phyloP scores from a whole-genome alignment of 2,329 filamentous ascomycete genomes.

The Lecanicillium sp. region DNA sequence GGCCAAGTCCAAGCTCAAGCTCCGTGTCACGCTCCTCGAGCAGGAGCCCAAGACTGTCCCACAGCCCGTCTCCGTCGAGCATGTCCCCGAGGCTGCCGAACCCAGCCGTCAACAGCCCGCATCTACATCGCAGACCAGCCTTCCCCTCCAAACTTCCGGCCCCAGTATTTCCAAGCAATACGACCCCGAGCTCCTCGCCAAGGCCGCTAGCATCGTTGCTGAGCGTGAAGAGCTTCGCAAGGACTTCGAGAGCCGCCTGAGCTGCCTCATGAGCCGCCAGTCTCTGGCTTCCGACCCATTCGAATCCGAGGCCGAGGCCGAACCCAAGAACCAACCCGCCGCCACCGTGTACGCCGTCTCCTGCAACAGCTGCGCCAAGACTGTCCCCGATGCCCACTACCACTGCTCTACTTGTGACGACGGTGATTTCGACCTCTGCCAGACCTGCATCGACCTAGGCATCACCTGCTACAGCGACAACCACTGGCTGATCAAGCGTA shows the following conservation, averaged over 20 bases:
- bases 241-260: conserved; percentile 24
- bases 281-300: background rate
- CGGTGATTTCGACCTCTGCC: conserved; percentile 92
- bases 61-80: conserved; percentile 45
- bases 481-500: conserved; percentile 94
- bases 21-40: conserved; percentile 58
- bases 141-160: conserved; percentile 21
- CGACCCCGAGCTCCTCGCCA: conserved; percentile 22
- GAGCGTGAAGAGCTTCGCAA: conserved; percentile 19
- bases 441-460: conserved; percentile 67
- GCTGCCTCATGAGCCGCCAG: conserved; percentile 20
- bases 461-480: conserved; percentile 69
- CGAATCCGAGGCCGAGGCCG: background rate
- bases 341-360: conserved; percentile 67
- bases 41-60: conserved; percentile 27
- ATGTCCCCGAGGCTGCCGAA: conserved; percentile 33
- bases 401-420: conserved; percentile 92
- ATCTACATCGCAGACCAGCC: conserved; percentile 17
- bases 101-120: conserved; percentile 18
- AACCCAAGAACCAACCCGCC: background rate
- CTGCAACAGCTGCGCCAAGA: conserved; percentile 82
- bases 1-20: conserved; percentile 94
- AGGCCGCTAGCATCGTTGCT: conserved; percentile 22
- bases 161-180: conserved; percentile 23
- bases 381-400: conserved; percentile 78